A percentile compares a stretch with the other conserved stretches of the same genome.
Conservation (phyloP, 768 basidiomycete species). For the Jaapia argillacea region DNA sequence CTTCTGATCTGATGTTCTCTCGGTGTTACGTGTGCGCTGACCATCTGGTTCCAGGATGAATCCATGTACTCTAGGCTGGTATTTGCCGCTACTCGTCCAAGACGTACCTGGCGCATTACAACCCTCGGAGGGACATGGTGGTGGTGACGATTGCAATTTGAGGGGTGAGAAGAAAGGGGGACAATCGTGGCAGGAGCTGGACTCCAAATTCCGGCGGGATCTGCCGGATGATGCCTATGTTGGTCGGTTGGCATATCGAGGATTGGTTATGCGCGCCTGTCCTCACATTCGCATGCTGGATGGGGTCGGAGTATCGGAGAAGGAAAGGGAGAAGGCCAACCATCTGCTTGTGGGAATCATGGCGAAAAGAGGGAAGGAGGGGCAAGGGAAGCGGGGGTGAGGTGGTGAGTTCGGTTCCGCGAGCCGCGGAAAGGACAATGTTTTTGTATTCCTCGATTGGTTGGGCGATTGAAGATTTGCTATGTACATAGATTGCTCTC, state of each 20-base stretch:
- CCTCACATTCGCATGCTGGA: conserved; percentile 63
- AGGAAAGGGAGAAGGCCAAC: conserved; percentile 80
- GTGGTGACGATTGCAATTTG: conserved; percentile 14
- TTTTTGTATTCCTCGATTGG: too few relatives aligned
- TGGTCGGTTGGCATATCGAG: conserved; percentile 82
- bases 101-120: conserved; percentile 59
- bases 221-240: conserved; percentile 85
- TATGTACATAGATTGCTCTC: too few relatives aligned
- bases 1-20: too few relatives aligned
- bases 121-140: conserved; percentile 35
- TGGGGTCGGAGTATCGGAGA: conserved; percentile 73
- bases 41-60: conserved; percentile 61
- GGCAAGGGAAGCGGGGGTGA: conserved; percentile 11
- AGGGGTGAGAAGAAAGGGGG: conserved; percentile 21
- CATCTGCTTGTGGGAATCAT: conserved; percentile 50
- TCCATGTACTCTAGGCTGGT: conserved; percentile 93
- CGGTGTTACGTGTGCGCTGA: too few relatives aligned
- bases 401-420: conserved; percentile 5
- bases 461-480: too few relatives aligned
- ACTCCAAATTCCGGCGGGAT: conserved; percentile 79
- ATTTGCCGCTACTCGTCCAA: conserved; percentile 75
- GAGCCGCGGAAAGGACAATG: not conserved
- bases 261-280: conserved; percentile 76
- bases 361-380: conserved; percentile 27
- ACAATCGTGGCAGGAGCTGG: conserved; percentile 61